These are phyloP conservation scores for Blastobotrys parvus DNA, from an alignment of 805 yeast genomes.

Conservation along the genomic window DNA sequence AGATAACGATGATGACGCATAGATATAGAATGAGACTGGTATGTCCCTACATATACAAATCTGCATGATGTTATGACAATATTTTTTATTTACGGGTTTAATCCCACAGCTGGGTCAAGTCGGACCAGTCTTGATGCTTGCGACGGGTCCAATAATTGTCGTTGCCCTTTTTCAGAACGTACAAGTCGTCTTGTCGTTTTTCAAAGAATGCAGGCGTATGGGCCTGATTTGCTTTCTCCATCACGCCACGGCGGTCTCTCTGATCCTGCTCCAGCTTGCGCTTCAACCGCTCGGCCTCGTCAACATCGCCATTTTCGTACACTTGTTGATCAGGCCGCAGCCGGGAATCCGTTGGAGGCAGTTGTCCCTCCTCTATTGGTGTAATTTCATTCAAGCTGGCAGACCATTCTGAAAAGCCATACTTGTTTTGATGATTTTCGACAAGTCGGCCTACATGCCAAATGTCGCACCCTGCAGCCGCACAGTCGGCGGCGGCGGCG, in stretches of 20 bases:
- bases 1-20: background rate
- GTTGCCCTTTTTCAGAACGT: slow-evolving; percentile 50
- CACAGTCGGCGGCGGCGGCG: slow-evolving; percentile 1
- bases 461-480: slow-evolving; percentile 25
- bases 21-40: background rate
- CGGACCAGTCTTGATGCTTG: slow-evolving; percentile 31
- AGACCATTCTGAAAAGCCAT: slow-evolving; percentile 80
- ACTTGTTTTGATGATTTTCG: slow-evolving; percentile 50
- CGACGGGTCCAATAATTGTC: slow-evolving; percentile 72
- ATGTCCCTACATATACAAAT: too few relatives aligned
- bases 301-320: slow-evolving; percentile 63
- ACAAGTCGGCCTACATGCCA: slow-evolving; percentile 72
- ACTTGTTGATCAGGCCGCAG: slow-evolving; percentile 74
- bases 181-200: slow-evolving; percentile 38
- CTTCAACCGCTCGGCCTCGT: slow-evolving; percentile 65
- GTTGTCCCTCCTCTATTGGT: slow-evolving; percentile 46
- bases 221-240: slow-evolving; percentile 36
- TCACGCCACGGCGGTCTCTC: slow-evolving; percentile 59
- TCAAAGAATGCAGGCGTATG: slow-evolving; percentile 61
- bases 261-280: slow-evolving; percentile 68
- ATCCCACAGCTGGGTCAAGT: slow-evolving; percentile 13
- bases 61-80: background rate
- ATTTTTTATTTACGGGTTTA: too few relatives aligned
- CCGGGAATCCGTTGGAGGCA: slow-evolving; percentile 87
- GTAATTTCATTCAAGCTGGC: slow-evolving; percentile 78